Conservation (phyloP, 192 early-diverging fungal genomes). For the Mortierella hygrophila region DNA sequence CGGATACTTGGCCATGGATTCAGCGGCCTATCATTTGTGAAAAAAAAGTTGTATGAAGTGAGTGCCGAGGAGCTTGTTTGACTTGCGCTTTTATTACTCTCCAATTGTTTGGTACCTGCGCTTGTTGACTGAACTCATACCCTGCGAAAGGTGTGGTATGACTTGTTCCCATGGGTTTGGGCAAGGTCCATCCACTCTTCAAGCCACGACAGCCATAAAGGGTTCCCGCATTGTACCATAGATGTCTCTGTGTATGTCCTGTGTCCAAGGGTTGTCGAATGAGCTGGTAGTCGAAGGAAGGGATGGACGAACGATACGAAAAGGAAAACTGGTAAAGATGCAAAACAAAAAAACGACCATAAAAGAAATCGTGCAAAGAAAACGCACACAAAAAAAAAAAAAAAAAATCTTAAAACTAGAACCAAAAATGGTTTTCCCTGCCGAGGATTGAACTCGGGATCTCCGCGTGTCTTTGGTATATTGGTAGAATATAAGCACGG, state of each 20-base stretch:
- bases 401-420: slow-evolving; percentile 12
- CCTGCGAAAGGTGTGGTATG: slow-evolving; percentile 71
- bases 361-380: not conserved
- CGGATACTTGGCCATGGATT: slow-evolving; percentile 73
- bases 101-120: not conserved
- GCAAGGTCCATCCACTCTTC: slow-evolving; percentile 76
- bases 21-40: slow-evolving; percentile 62
- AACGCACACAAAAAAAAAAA: not conserved
- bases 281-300: not conserved
- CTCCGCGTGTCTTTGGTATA: slow-evolving; percentile 73
- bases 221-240: slow-evolving; percentile 71
- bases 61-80: too few species aligned
- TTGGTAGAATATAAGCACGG: slow-evolving; percentile 70
- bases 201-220: slow-evolving; percentile 75
- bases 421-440: slow-evolving; percentile 61
- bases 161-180: slow-evolving; percentile 57
- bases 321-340: not conserved
- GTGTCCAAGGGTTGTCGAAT: not conserved
- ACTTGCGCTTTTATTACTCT: not conserved
- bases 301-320: not conserved
- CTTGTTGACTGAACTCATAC: slow-evolving; percentile 15
- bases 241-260: not conserved
- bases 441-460: slow-evolving; percentile 79
- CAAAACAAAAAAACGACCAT: not conserved
- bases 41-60: not conserved